Base-by-base conservation (phyloP, 805 yeast species). In the Zygosaccharomyces siamensis region DNA sequence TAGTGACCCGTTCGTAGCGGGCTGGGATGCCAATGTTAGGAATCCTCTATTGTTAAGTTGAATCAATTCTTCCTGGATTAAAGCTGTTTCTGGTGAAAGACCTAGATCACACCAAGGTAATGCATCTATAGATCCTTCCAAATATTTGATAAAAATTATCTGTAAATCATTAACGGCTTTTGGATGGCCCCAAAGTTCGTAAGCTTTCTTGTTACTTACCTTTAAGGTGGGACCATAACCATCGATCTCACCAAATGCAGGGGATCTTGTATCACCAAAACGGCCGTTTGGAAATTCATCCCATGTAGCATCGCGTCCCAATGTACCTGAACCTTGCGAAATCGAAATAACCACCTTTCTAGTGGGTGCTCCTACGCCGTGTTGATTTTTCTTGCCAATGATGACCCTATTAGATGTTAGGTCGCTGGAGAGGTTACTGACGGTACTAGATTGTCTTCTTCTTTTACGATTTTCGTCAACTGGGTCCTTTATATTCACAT, bases 231-330 rank as follows among this genome's bases (percentile, higher is more conserved):
- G 96, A 2, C 98, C 98, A 66, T 92, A 93, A 27, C 98, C 98
- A 66, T 90, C 97, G 59, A 92, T 88, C 70, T 92, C 97, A 73
- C 98, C 99, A 68, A 86, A 92, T 1, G 98, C 98, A 16, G 97
- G 97, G 30, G 96, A 88, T 60, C 93, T 76, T 0, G 96, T 86
- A 69, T 89, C 96, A 71, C 97, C 95, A 67, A 88, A 89, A 71
- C 98, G 78, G 63, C 97, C 96, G 68, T 90, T 89, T 24, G 97
- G 93, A 68, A 88, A 90, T 62, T 90, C 98, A 72, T 90, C 98
- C 98, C 98, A 90, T 1, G 90, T 86, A 3, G 95, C 96, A 65
- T 87, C 93, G 59, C 87, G 81, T 31, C 96, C 96, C 24, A 88
- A 62, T 2, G 84, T 78, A 35, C 96, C 96, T 55, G 84, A 82